Conservation (phyloP, 2,329 filamentous ascomycete species). For the Magnaporthiopsis incrustans region DNA sequence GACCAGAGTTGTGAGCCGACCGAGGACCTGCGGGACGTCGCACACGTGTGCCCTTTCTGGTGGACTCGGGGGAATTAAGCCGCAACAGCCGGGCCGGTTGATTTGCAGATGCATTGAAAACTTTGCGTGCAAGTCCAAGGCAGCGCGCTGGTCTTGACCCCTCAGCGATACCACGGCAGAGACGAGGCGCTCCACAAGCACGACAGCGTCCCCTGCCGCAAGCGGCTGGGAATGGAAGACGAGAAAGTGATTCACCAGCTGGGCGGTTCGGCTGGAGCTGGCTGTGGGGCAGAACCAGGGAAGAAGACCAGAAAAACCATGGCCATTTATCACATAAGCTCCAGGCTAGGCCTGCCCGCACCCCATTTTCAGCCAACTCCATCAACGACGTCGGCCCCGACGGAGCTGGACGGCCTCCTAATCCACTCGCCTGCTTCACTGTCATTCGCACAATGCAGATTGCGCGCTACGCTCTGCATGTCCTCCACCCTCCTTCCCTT, state of each 20-base stretch:
- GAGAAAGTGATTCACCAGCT: background rate
- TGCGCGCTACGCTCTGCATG: background rate
- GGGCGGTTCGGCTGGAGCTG: background rate
- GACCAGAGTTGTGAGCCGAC: background rate
- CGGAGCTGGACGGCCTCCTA: no score
- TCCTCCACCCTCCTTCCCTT: no score
- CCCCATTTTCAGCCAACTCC: no score
- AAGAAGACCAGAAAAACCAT: background rate
- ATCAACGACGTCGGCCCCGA: no score
- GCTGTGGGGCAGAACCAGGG: background rate
- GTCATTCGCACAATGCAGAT: no score
- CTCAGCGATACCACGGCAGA: background rate
- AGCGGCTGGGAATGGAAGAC: background rate
- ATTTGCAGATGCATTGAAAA: background rate
- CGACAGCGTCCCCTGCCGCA: background rate
- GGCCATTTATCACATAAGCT: background rate
- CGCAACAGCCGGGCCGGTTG: background rate
- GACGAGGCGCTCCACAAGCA: background rate
- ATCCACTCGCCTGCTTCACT: no score
- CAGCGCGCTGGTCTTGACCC: no score
- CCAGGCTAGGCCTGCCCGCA: no score
- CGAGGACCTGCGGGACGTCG: background rate
- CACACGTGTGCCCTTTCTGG: background rate
- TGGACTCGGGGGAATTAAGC: background rate
- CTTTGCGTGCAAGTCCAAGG: background rate